Percentiles rank a stretch among this genome's conserved stretches.
phyloP scores from a whole-genome alignment of 352 stramenopile genomes.

The Thraustotheca clavata region DNA sequence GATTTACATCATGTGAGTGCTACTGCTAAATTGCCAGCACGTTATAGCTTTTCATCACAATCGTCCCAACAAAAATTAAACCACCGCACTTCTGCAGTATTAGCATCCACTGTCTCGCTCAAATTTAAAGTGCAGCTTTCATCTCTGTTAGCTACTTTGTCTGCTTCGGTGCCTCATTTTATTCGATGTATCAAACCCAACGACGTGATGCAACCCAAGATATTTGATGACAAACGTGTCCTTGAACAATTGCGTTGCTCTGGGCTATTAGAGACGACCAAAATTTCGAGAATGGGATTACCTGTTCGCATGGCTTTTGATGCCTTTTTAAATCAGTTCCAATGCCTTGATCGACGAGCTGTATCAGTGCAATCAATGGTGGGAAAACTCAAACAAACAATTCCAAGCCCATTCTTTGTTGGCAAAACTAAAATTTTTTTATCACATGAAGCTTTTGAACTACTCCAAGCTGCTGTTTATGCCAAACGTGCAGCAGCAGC shows the following conservation, averaged over 20 bases:
- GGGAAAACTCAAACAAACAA: not conserved
- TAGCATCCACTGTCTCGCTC: conserved; percentile 67
- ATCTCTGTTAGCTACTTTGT: conserved; percentile 90
- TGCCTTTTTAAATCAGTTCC: conserved; percentile 84
- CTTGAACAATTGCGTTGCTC: conserved; percentile 81
- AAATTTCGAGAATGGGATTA: conserved; percentile 83
- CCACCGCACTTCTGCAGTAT: conserved; percentile 43
- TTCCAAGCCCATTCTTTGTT: conserved; percentile 60
- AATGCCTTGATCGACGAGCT: conserved; percentile 11
- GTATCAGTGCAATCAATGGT: not conserved
- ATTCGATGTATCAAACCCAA: conserved; percentile 89
- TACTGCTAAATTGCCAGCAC: not conserved
- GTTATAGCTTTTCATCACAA: conserved; percentile 17
- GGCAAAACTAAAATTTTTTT: conserved; percentile 82
- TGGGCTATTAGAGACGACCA: conserved; percentile 81
- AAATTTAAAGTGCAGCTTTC: conserved; percentile 93
- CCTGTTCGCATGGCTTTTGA: conserved; percentile 93
- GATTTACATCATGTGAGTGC: not conserved
- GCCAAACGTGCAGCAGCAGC: not conserved
- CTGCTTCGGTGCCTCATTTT: conserved; percentile 90
- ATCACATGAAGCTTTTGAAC: conserved; percentile 64
- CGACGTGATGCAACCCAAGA: conserved; percentile 44
- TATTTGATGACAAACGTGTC: conserved; percentile 60
- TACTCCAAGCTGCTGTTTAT: conserved; percentile 54
- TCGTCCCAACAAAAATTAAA: conserved; percentile 64